phyloP scores from a whole-genome alignment of 73 alveolate genomes.

The Blepharisma stoltei region DNA sequence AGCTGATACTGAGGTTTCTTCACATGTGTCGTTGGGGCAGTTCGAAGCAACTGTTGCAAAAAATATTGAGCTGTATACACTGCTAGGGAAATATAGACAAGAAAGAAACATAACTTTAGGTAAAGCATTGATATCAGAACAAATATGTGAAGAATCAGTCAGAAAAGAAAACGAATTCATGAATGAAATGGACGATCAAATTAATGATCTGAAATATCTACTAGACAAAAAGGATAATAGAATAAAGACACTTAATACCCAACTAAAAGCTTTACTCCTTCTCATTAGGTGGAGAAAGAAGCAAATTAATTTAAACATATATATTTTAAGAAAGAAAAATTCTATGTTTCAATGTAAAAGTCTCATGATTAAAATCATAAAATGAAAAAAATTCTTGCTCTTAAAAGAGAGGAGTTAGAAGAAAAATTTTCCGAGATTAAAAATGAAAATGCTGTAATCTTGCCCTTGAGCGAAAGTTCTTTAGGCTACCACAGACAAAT shows the following conservation, averaged over 20 bases:
- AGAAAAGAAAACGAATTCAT: slow-evolving; percentile 23
- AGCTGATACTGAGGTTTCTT: slow-evolving; percentile 3
- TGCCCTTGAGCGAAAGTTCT: background rate
- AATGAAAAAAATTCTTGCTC: background rate
- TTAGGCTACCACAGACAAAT: background rate
- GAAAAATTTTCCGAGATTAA: background rate
- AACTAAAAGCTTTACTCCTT: background rate
- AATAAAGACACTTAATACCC: background rate
- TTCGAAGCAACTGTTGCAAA: slow-evolving; percentile 6
- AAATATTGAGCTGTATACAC: background rate
- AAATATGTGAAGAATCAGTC: background rate
- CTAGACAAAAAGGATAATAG: slow-evolving; percentile 5
- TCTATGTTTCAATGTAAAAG: no score
- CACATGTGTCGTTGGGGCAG: background rate
- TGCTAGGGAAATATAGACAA: no score
- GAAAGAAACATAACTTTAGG: background rate
- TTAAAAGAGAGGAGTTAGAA: background rate
- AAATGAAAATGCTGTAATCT: background rate
- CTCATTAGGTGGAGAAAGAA: no score
- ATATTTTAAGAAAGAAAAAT: no score
- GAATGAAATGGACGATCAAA: slow-evolving; percentile 14
- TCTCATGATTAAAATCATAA: no score
- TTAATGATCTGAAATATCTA: slow-evolving; percentile 1
- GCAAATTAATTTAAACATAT: no score
- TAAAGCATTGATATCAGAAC: slow-evolving; percentile 20